phyloP scores from a whole-genome alignment of 192 early-diverging fungal genomes.

The Coemansia sp. region DNA sequence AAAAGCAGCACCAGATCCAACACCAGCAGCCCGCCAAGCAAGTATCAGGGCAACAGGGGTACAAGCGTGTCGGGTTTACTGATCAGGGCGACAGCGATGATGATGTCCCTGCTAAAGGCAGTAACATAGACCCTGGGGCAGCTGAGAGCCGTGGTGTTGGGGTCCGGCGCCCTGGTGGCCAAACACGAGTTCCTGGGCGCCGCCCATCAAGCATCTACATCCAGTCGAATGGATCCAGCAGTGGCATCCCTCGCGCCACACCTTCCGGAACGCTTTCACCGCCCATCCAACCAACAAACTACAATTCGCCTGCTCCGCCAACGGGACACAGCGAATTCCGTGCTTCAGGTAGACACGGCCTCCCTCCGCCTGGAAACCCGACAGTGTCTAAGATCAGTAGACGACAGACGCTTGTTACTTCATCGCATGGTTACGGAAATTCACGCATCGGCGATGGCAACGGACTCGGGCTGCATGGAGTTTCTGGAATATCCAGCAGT shows the following conservation, averaged over 20 bases:
- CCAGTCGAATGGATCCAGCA: slow-evolving; percentile 21
- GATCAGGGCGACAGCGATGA: slow-evolving; percentile 35
- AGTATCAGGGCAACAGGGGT: not conserved
- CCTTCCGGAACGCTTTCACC: slow-evolving; percentile 25
- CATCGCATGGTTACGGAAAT: slow-evolving; percentile 13
- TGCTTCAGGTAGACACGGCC: slow-evolving; percentile 22
- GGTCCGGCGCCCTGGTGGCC: slow-evolving; percentile 24
- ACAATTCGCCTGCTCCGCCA: slow-evolving; percentile 10
- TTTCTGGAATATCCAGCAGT: not conserved
- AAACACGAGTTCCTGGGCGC: slow-evolving; percentile 3
- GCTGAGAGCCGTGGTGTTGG: slow-evolving; percentile 7
- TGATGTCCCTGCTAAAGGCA: slow-evolving; percentile 9
- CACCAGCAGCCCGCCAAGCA: not conserved
- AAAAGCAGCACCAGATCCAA: not conserved
- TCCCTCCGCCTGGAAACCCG: slow-evolving; percentile 24
- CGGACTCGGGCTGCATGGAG: slow-evolving; percentile 2
- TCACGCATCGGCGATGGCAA: slow-evolving; percentile 12
- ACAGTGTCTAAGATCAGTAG: slow-evolving; percentile 15
- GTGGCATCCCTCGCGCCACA: slow-evolving; percentile 30
- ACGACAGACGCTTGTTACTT: slow-evolving; percentile 37
- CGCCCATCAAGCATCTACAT: slow-evolving; percentile 40
- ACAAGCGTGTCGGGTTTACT: slow-evolving; percentile 11
- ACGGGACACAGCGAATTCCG: slow-evolving; percentile 2
- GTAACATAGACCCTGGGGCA: slow-evolving; percentile 4
- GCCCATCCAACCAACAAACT: slow-evolving; percentile 22